Evolutionary conservation across 257 asterid species (phyloP), one percentile per base, ranked within the genome.

Genomic region (Avicennia marina): DNA sequence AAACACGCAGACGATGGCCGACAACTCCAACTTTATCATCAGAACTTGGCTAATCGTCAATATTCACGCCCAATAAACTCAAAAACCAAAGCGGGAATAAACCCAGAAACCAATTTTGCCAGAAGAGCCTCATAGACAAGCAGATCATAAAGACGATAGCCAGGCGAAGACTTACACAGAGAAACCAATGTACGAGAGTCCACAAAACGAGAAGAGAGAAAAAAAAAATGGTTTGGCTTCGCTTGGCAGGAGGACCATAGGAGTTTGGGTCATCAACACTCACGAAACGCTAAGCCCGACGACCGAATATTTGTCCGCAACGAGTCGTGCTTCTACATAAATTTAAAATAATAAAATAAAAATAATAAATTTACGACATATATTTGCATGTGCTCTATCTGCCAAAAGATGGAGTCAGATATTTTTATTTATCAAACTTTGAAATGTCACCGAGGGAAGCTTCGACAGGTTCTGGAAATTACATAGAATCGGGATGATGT

Each of bases 181-280:
- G 58, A 55, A 64, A 53, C 45, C 74, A 31, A 69, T 56, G 66
- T 32, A 43, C 59, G 62, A 42, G 53, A n/a, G 32, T 10, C 38
- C 9, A 6, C 40, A 54, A 53, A 33, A 63, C 12, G 66, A 13
- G 61, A 32, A 38, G 56, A 7, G 26, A 24, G 53, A 52, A 53
- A 15, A 63, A 36, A 48, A 24, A n/a, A n/a, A n/a, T n/a, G n/a
- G n/a, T n/a, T n/a, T n/a, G n/a, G n/a, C n/a, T n/a, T n/a, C n/a
- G n/a, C n/a, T n/a, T n/a, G n/a, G n/a, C n/a, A n/a, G n/a, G n/a
- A n/a, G n/a, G n/a, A n/a, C n/a, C n/a, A n/a, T n/a, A n/a, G n/a
- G 32, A 25, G 25, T 38, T 10, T n/a, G 54, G n/a, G n/a, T n/a
- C n/a, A n/a, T n/a, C n/a, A n/a, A n/a, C n/a, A n/a, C n/a, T n/a